Evolutionary conservation across 148 eudicot species (phyloP).

Genomic region (Talinum fruticosum): DNA sequence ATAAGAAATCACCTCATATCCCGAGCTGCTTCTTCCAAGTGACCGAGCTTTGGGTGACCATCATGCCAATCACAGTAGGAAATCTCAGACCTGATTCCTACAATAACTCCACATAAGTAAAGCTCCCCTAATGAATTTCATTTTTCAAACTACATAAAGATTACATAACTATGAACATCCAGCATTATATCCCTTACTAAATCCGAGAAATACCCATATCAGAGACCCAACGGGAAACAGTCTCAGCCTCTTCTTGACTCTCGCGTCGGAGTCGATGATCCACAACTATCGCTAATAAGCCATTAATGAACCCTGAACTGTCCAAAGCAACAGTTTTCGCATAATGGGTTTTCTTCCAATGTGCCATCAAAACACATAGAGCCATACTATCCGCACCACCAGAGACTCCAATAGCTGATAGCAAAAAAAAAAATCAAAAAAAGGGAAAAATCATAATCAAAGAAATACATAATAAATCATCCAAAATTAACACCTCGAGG

Average conservation of each 20-base stretch:
- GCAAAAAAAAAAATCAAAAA: conserved; percentile 5
- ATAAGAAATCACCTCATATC: conserved; percentile 60
- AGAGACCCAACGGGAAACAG: conserved; percentile 55
- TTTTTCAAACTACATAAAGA: background rate
- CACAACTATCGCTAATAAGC: conserved; percentile 77
- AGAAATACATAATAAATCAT: background rate
- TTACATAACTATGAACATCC: conserved; percentile 12
- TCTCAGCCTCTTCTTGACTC: conserved; percentile 72
- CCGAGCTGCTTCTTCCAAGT: conserved; percentile 92
- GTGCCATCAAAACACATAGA: conserved; percentile 63
- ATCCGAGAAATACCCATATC: conserved; percentile 56
- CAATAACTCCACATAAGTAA: conserved; percentile 38
- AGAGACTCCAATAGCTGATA: conserved; percentile 86
- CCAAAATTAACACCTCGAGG: background rate
- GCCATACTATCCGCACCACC: conserved; percentile 99
- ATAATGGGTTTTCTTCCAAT: conserved; percentile 63
- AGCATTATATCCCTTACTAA: conserved; percentile 2
- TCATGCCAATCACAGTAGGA: conserved; percentile 67
- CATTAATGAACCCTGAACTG: conserved; percentile 50
- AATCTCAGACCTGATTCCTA: conserved; percentile 85
- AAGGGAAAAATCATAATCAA: background rate
- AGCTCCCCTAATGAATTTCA: background rate
- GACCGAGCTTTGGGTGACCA: conserved; percentile 77
- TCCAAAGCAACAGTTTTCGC: conserved; percentile 27
- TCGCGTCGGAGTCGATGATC: conserved; percentile 90